These are phyloP conservation scores for Xylaria grammica DNA, from an alignment of 495 filamentous ascomycete species.

Conservation along the genomic window DNA sequence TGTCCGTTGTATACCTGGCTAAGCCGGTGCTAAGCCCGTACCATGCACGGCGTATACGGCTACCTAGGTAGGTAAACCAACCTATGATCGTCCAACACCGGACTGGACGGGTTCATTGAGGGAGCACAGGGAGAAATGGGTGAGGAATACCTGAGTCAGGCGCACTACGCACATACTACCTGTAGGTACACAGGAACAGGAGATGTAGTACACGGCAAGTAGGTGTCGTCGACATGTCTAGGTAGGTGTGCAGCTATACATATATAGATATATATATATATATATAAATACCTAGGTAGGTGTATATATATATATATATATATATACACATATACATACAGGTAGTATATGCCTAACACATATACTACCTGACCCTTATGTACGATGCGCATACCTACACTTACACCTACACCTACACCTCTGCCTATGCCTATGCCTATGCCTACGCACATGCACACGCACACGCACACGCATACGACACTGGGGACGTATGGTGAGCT, in stretches of 20 bases:
- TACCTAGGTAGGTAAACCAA: background rate
- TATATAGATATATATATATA: background rate
- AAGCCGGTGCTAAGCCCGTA: too few relatives aligned
- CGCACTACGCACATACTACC: background rate
- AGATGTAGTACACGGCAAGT: too few relatives aligned
- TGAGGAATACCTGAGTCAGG: background rate
- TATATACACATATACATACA: background rate
- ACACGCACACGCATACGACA: too few relatives aligned
- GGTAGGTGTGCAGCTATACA: background rate
- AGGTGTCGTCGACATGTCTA: too few relatives aligned
- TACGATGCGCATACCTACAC: background rate
- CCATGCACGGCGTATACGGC: background rate
- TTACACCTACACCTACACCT: background rate
- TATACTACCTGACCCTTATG: too few relatives aligned
- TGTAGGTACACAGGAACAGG: too few relatives aligned
- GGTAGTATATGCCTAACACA: too few relatives aligned
- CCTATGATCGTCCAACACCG: background rate
- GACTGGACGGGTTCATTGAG: background rate
- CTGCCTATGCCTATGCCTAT: too few relatives aligned
- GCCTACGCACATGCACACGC: too few relatives aligned
- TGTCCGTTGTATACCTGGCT: too few relatives aligned
- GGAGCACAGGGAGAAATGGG: background rate
- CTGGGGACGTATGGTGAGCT: too few relatives aligned
- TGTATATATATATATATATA: conserved; percentile 6
- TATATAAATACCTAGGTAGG: background rate